These are phyloP conservation scores for Davidsoniella neocaledoniae DNA, from an alignment of 2,329 filamentous ascomycete genomes.

Conservation along the genomic window DNA sequence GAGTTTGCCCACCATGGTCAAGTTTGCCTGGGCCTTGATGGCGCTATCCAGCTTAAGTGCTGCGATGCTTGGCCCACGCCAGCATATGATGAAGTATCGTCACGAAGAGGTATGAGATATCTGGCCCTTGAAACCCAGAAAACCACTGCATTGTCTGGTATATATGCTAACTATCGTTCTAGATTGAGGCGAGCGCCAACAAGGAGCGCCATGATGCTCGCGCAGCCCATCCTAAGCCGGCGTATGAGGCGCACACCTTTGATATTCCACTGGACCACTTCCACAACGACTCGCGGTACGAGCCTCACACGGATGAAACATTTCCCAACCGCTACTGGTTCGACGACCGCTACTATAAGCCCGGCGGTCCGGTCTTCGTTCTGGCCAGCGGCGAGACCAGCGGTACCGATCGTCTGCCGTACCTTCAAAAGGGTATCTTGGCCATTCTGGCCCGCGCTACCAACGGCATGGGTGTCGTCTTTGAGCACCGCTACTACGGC, in stretches of 20 bases:
- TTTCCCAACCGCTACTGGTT: slow-evolving; percentile 74
- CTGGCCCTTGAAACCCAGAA: too few relatives aligned
- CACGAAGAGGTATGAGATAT: background rate
- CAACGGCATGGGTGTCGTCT: slow-evolving; percentile 57
- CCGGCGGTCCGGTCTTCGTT: slow-evolving; percentile 67
- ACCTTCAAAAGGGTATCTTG: slow-evolving; percentile 62
- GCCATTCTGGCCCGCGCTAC: slow-evolving; percentile 54
- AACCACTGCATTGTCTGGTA: too few relatives aligned
- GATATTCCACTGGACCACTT: slow-evolving; percentile 55
- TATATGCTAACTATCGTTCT: too few relatives aligned
- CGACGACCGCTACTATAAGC: slow-evolving; percentile 56
- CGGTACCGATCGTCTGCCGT: slow-evolving; percentile 46
- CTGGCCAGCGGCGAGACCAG: slow-evolving; percentile 55
- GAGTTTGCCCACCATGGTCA: background rate
- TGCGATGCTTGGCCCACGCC: background rate
- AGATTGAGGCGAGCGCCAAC: too few relatives aligned
- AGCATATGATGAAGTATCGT: background rate
- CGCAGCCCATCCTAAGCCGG: background rate
- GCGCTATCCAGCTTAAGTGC: background rate
- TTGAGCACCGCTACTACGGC: slow-evolving; percentile 83
- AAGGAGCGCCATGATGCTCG: too few relatives aligned
- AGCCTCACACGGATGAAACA: slow-evolving; percentile 51
- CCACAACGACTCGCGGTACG: slow-evolving; percentile 61
- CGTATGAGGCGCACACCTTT: slow-evolving; percentile 23
- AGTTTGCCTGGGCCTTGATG: background rate